Conservation (phyloP, 176 grass and related monocot species). For the Cymbopogon citratus region DNA sequence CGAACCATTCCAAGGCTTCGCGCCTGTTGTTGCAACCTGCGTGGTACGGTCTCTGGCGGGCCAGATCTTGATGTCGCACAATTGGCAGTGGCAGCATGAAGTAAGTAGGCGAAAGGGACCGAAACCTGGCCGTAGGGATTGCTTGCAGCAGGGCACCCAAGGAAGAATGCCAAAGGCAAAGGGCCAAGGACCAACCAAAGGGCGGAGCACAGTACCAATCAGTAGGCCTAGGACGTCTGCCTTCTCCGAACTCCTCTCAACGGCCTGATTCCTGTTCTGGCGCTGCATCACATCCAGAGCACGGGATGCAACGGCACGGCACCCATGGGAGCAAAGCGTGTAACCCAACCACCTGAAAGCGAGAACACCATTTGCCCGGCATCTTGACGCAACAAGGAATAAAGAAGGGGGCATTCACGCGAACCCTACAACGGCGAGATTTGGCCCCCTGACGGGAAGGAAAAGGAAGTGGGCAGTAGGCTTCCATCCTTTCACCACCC, state of each 20-base stretch:
- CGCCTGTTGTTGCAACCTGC: too few species aligned
- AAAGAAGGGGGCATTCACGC: neutral
- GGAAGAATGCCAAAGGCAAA: neutral
- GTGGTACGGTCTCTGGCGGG: too few species aligned
- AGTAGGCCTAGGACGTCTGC: neutral
- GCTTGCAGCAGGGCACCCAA: neutral
- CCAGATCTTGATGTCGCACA: neutral
- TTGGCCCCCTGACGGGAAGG: constrained; percentile 22
- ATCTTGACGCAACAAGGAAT: neutral
- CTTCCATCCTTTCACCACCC: constrained; percentile 21
- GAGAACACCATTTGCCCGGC: neutral
- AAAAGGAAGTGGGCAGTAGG: constrained; percentile 4
- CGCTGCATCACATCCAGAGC: neutral
- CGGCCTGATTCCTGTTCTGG: constrained; percentile 24
- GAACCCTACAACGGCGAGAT: constrained; percentile 4
- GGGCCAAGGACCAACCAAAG: neutral
- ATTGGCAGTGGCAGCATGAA: neutral
- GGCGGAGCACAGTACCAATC: neutral
- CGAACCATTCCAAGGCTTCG: too few species aligned
- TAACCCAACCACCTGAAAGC: constrained; percentile 17
- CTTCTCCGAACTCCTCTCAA: constrained; percentile 7
- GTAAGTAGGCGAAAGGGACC: neutral
- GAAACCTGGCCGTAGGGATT: neutral
- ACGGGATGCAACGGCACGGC: constrained; percentile 12
- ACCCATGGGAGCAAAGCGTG: neutral